Percentiles rank a stretch among this genome's conserved stretches.
phyloP scores from a whole-genome alignment of 2,329 filamentous ascomycete genomes.

The Claviceps humidiphila region DNA sequence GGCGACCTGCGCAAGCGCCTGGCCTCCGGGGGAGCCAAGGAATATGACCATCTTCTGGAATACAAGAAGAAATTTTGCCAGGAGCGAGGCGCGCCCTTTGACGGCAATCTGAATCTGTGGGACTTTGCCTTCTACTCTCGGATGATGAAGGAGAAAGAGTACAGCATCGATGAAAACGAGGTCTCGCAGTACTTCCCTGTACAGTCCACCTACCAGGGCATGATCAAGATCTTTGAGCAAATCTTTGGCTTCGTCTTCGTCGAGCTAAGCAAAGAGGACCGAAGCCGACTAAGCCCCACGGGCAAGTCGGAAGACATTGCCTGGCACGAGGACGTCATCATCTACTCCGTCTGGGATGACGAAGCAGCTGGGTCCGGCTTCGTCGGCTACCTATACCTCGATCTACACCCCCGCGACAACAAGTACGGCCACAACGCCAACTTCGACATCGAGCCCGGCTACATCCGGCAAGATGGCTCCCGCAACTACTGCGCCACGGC shows the following conservation, averaged over 20 bases:
- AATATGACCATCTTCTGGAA: conserved; percentile 55
- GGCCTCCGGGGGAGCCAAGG: conserved; percentile 54
- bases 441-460: conserved; percentile 68
- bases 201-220: conserved; percentile 56
- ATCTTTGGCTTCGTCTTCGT: conserved; percentile 71
- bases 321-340: conserved; percentile 73
- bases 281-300: conserved; percentile 49
- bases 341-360: conserved; percentile 76
- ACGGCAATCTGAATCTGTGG: conserved; percentile 70
- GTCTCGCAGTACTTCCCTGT: conserved; percentile 80
- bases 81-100: conserved; percentile 42
- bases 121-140: conserved; percentile 70
- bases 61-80: conserved; percentile 61
- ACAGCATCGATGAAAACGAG: conserved; percentile 63
- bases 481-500: conserved; percentile 66
- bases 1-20: conserved; percentile 55
- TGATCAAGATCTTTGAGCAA: conserved; percentile 75
- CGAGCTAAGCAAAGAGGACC: conserved; percentile 54
- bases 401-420: conserved; percentile 65
- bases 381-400: conserved; percentile 71
- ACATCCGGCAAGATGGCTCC: conserved; percentile 50
- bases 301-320: conserved; percentile 58
- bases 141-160: conserved; percentile 69
- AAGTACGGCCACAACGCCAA: conserved; percentile 81
- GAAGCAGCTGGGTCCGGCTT: conserved; percentile 56